Percentiles rank a stretch among this genome's conserved stretches.
These are phyloP conservation scores for Zostera marina DNA, from an alignment of 116 monocot species.

Conservation along the genomic window DNA sequence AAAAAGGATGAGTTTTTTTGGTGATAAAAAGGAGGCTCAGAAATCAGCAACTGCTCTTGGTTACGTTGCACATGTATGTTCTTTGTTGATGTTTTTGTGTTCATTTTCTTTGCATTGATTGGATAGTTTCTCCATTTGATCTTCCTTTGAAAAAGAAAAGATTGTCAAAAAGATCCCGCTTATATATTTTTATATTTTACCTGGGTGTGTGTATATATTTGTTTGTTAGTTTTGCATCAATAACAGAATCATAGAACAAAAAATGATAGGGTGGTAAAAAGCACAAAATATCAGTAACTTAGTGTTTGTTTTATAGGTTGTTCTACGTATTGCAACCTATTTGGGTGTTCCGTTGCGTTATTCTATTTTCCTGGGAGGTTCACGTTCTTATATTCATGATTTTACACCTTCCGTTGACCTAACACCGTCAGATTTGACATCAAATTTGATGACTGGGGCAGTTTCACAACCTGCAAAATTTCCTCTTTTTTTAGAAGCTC, in stretches of 20 bases:
- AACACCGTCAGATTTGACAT: constrained; percentile 25
- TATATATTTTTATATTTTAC: no score
- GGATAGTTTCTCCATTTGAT: background rate
- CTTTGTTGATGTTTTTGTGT: background rate
- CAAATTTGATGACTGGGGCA: constrained; percentile 9
- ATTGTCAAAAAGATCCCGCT: no score
- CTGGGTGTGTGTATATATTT: background rate
- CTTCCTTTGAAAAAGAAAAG: background rate
- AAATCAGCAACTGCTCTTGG: constrained; percentile 75
- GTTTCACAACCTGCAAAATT: constrained; percentile 48
- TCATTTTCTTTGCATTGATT: background rate
- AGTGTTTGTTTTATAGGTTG: constrained; percentile 30
- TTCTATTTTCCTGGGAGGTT: constrained; percentile 64
- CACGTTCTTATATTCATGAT: constrained; percentile 69
- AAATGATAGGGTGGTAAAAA: background rate
- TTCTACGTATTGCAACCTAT: constrained; percentile 63
- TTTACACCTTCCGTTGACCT: constrained; percentile 56
- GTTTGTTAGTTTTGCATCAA: background rate
- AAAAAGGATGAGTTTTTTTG: constrained; percentile 60
- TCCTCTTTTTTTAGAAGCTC: constrained; percentile 85
- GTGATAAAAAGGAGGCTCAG: constrained; percentile 79
- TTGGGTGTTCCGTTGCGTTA: constrained; percentile 72
- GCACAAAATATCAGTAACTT: background rate
- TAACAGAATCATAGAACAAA: no score
- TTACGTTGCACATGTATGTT: constrained; percentile 89